Base-by-base conservation (phyloP, 108 stramenopile genomes). In the Cyclotella sp. region DNA sequence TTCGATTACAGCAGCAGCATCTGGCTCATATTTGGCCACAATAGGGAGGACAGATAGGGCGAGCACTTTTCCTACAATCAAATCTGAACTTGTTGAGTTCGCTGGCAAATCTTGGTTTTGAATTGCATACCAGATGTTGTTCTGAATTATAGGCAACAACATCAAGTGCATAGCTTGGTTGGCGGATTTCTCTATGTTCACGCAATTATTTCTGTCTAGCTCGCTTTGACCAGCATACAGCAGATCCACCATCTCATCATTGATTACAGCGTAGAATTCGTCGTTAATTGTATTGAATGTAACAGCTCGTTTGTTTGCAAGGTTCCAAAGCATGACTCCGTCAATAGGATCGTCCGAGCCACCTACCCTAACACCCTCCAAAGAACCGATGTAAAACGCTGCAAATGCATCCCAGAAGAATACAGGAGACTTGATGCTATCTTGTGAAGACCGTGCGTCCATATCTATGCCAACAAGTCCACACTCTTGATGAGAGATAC, bases 381-480 rank as follows among this genome's bases (percentile, higher is more conserved):
- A 68, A 16, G 90, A 95, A 19, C 94, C 94, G 64, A 95, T 92
- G 47, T 89, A 69, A 9, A 90, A 71, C 11, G 92, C 91, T 11
- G 92, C 92, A 44, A 90, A 91, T 68, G 91, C 85, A 74, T 93
- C 93, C 89, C 88, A 93, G 42, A 75, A 75, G 29, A 77, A 45
- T 7, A 72, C 59, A 26, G 83, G 79, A 66, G 82, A 68, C 1
- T 79, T 76, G 15, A 83, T 68, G 28, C 63, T 79, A 15, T 84
- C 84, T 21, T 72, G 42, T 29, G 30, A 49, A 52, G 14, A n/a
- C 11, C 67, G 39, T 30, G 46, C 9, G 52, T 68, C 67, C 11
- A 68, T 52, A 34, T 68, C 67, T 34, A 68, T 39, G 8, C 67
- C 67, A 53, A 9, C 19, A 51, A 77, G 63, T 26, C 72, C 79